Percentiles rank a stretch among this genome's conserved stretches.
Evolutionary conservation across 1,284 basidiomycete genomes (phyloP).

Genomic region (Heterobasidion parviporum): DNA sequence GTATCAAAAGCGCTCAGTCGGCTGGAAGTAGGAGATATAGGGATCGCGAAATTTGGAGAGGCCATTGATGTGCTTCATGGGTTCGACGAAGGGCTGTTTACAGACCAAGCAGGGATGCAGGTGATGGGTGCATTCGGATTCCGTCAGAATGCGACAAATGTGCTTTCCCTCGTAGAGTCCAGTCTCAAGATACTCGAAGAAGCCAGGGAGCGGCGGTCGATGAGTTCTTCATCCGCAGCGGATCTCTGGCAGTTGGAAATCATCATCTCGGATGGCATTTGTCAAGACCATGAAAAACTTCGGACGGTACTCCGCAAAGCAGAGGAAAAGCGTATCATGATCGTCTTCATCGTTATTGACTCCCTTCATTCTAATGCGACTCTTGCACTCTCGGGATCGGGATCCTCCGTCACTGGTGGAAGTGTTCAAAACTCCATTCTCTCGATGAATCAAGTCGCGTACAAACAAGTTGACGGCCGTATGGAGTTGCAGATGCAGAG

Average conservation of each 20-base stretch:
- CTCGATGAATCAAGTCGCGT: slow-evolving; percentile 88
- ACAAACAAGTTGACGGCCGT: slow-evolving; percentile 76
- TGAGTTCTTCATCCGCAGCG: slow-evolving; percentile 53
- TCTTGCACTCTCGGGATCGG: slow-evolving; percentile 10
- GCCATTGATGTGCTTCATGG: slow-evolving; percentile 84
- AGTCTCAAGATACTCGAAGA: slow-evolving; percentile 74
- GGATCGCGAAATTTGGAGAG: slow-evolving; percentile 88
- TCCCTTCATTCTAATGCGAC: slow-evolving; percentile 53
- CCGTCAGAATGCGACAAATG: slow-evolving; percentile 87
- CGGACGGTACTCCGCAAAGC: slow-evolving; percentile 80
- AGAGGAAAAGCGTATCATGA: slow-evolving; percentile 87
- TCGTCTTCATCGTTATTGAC: slow-evolving; percentile 96
- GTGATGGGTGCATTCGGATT: slow-evolving; percentile 86
- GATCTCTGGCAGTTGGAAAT: slow-evolving; percentile 98
- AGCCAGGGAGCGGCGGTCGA: slow-evolving; percentile 60
- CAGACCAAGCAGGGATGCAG: slow-evolving; percentile 70
- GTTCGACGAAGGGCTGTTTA: slow-evolving; percentile 75
- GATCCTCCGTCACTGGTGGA: neutral
- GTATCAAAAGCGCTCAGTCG: slow-evolving; percentile 88
- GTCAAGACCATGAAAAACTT: slow-evolving; percentile 89
- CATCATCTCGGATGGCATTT: slow-evolving; percentile 98
- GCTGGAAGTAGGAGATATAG: slow-evolving; percentile 92
- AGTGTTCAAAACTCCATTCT: slow-evolving; percentile 71
- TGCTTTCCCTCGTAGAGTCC: slow-evolving; percentile 78
- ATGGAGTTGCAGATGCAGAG: slow-evolving; percentile 88